Base-by-base conservation (phyloP, 352 stramenopile species). In the Plasmopara halstedii region DNA sequence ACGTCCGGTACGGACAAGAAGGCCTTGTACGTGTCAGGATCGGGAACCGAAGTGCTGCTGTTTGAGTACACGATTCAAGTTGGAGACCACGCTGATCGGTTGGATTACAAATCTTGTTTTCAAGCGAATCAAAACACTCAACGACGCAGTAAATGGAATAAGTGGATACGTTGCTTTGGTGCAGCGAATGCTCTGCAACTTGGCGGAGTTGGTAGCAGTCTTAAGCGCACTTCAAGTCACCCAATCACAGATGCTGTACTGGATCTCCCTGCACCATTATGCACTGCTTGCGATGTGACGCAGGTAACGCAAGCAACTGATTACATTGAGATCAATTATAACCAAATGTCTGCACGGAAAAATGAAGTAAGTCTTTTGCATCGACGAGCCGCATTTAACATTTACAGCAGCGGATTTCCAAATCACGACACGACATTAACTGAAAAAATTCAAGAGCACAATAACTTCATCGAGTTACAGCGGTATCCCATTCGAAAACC, bases 351-450 rank as follows among this genome's bases (percentile, higher is more conserved):
- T 18, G 8, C 27, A 17, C 42, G 70, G 0, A 32, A 42, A 14
- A 84, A 75, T 31, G 58, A 81, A 29, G 62, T 81, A 25, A 70
- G 65, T 2, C 69, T 81, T 32, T 63, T 57, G 0, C 58, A 80
- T 6, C 58, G 71, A 25, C 53, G 49, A 34, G 15, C n/a, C 22
- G 62, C 67, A 13, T 58, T 75, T 19, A 64, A 64, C 14, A 67
- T 88, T 11, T 82, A 81, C 46, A 75, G 66, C 53, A 85, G 85
- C n/a, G 71, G 73, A 1, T 46, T 85, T n/a, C 76, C 76, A 7
- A 59, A 57, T 14, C 67, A 85, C 14, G 15, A 23, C 4, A 70
- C 52, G n/a, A 35, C 23, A 2, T 32, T 73, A 4, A 14, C 27
- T 7, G 27, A 27, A 6, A 23, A 35, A 9, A 26, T 62, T 1